Evolutionary conservation across 768 basidiomycete genomes (phyloP).

Genomic region (Albatrellus ellisii): DNA sequence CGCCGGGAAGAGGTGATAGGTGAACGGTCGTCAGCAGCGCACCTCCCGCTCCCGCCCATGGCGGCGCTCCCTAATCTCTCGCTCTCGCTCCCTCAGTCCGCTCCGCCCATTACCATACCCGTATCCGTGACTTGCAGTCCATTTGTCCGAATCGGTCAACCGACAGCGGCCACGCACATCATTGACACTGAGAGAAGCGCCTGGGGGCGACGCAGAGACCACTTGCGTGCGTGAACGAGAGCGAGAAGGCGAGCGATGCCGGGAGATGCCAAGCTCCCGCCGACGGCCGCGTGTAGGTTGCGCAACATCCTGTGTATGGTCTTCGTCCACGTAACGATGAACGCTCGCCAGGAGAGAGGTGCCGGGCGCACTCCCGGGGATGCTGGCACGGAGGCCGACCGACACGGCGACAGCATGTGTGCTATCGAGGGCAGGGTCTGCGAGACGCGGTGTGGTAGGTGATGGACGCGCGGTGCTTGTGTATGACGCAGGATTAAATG

Average conservation of each 20-base stretch:
- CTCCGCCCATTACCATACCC: constrained; percentile 55
- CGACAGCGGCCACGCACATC: constrained; percentile 37
- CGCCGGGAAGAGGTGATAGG: too few relatives aligned
- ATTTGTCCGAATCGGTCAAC: constrained; percentile 38
- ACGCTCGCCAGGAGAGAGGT: too few relatives aligned
- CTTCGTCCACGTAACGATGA: too few relatives aligned
- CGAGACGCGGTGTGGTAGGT: constrained; percentile 18
- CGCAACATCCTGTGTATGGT: not conserved
- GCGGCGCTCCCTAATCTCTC: constrained; percentile 18
- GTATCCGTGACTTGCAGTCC: constrained; percentile 32
- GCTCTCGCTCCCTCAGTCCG: constrained; percentile 37
- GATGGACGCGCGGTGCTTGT: constrained; percentile 22
- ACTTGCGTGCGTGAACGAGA: constrained; percentile 13
- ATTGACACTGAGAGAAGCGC: too few relatives aligned
- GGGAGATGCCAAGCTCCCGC: not conserved
- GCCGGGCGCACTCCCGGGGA: not conserved
- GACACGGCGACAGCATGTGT: constrained; percentile 11
- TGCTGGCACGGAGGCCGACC: constrained; percentile 10
- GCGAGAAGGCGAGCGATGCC: not conserved
- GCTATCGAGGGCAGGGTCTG: constrained; percentile 9
- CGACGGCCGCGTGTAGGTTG: not conserved
- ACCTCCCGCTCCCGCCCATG: constrained; percentile 1
- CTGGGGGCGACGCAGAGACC: not conserved
- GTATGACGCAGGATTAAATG: not conserved
- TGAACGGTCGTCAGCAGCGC: not conserved